Evolutionary conservation across 495 filamentous ascomycete genomes (phyloP).

Genomic region (Clavariopsis aquatica): DNA sequence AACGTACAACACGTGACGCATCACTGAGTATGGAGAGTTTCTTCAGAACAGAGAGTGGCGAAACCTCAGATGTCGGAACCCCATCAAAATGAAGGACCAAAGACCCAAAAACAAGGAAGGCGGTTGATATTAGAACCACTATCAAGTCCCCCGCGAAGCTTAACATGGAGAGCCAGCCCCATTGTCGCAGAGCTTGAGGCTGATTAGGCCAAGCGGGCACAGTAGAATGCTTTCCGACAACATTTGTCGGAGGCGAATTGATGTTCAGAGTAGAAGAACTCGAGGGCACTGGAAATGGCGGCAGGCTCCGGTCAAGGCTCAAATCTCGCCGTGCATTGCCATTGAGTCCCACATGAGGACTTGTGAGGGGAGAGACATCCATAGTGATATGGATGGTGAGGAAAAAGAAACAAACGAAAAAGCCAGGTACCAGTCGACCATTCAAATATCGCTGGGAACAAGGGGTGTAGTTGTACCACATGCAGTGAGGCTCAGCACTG

Average conservation of each 20-base stretch:
- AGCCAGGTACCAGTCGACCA: not conserved
- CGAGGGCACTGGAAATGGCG: not conserved
- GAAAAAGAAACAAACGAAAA: not conserved
- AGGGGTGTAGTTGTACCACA: no score
- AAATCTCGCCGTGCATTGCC: not conserved
- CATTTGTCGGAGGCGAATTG: not conserved
- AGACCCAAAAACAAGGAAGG: conserved; percentile 17
- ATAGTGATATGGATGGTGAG: not conserved
- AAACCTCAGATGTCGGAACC: conserved; percentile 7
- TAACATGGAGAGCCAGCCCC: conserved; percentile 4
- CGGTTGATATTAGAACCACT: conserved; percentile 10
- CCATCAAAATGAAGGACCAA: conserved; percentile 20
- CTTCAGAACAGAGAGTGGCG: conserved; percentile 13
- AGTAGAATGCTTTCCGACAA: conserved; percentile 5
- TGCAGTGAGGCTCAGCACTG: no score
- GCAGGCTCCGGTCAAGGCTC: conserved; percentile 3
- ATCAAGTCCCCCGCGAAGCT: conserved; percentile 19
- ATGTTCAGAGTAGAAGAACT: not conserved
- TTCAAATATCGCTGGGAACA: not conserved
- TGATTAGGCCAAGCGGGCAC: conserved; percentile 16
- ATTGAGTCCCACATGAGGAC: not conserved
- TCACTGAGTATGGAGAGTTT: conserved; percentile 24
- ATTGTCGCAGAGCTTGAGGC: conserved; percentile 12
- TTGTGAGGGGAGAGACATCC: conserved; percentile 1
- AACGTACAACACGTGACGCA: not conserved